Evolutionary conservation across 768 basidiomycete genomes (phyloP).

Genomic region (Mycena maculata): DNA sequence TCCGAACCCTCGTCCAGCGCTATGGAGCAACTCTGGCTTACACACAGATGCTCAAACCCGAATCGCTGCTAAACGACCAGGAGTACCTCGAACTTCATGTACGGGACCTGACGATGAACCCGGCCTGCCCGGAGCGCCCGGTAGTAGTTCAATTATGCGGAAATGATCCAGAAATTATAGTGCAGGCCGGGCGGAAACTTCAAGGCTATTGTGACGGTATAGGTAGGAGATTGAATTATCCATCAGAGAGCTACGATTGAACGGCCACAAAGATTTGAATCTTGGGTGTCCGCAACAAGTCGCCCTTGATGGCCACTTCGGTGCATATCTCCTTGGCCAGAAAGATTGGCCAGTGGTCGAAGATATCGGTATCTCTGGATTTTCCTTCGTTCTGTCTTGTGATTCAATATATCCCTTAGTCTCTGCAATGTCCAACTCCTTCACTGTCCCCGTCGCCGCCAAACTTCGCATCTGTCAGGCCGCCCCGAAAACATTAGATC

Average conservation of each 20-base stretch:
- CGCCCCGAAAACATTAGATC: conserved; percentile 60
- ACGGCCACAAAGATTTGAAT: conserved; percentile 70
- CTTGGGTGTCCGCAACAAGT: conserved; percentile 83
- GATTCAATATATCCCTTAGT: conserved; percentile 52
- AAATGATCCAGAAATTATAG: conserved; percentile 70
- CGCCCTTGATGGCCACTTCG: conserved; percentile 74
- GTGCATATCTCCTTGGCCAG: conserved; percentile 79
- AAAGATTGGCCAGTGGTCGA: conserved; percentile 79
- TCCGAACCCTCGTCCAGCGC: conserved; percentile 68
- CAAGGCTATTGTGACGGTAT: conserved; percentile 75
- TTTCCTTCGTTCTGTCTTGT: not conserved
- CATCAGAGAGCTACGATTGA: not conserved
- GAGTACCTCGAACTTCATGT: conserved; percentile 75
- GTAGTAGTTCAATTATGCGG: conserved; percentile 82
- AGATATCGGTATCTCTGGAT: conserved; percentile 64
- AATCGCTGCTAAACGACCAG: conserved; percentile 68
- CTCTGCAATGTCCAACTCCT: conserved; percentile 69
- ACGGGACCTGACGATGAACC: conserved; percentile 59
- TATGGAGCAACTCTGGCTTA: conserved; percentile 77
- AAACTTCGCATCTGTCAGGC: conserved; percentile 75
- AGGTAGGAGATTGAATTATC: conserved; percentile 54
- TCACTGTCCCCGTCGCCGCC: conserved; percentile 71
- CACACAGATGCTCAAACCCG: conserved; percentile 82
- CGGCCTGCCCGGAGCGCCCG: conserved; percentile 49
- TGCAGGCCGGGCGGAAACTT: conserved; percentile 69